Evolutionary conservation across 345 rosid genomes (phyloP).

Genomic region (Salix koriyanagi): DNA sequence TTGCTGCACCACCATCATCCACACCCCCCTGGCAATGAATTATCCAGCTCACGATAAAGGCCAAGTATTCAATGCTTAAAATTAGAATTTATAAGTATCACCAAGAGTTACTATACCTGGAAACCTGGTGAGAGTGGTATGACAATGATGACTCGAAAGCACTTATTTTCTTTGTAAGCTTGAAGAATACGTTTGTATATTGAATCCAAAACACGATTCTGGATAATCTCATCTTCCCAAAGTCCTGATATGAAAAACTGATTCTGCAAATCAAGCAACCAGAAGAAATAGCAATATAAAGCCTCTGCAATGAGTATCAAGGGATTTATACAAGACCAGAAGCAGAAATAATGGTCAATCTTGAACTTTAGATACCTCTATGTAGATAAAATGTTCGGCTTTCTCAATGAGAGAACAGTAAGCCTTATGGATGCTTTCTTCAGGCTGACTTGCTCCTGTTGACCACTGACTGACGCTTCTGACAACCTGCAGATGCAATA

Average conservation of each 20-base stretch:
- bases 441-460: constrained; percentile 75
- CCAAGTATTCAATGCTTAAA: neutral
- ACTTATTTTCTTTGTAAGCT: constrained; percentile 64
- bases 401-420: constrained; percentile 71
- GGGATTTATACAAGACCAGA: neutral
- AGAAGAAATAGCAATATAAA: neutral
- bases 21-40: constrained; percentile 62
- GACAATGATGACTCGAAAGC: constrained; percentile 71
- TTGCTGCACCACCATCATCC: constrained; percentile 87
- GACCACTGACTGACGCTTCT: constrained; percentile 97
- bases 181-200: constrained; percentile 61
- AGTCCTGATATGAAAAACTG: constrained; percentile 93
- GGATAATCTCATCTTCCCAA: constrained; percentile 63
- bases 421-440: constrained; percentile 88
- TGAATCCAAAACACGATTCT: constrained; percentile 72
- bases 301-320: neutral
- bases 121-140: constrained; percentile 90
- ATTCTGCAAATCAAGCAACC: constrained; percentile 49
- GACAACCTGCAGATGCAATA: constrained; percentile 40
- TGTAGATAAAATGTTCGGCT: constrained; percentile 82
- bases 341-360: neutral
- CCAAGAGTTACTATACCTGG: constrained; percentile 45
- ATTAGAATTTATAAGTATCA: neutral
- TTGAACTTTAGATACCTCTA: constrained; percentile 53
- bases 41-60: constrained; percentile 1